A percentile compares a stretch with the other conserved stretches of the same genome.
phyloP scores from a whole-genome alignment of 352 stramenopile genomes.

The Aphanomyces invadans region DNA sequence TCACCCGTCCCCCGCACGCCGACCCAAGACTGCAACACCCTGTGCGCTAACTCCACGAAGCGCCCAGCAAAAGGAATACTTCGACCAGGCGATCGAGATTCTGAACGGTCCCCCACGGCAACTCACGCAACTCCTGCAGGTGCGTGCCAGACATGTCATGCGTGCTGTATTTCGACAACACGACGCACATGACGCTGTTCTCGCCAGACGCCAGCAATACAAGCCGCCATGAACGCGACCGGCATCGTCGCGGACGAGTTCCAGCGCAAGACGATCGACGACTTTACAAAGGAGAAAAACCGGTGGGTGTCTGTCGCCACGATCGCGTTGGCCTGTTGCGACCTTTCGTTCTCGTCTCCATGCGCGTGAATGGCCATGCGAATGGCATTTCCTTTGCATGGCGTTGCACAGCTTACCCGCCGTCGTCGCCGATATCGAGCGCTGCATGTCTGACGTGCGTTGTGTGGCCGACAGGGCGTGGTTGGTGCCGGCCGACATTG shows the following conservation, averaged over 20 bases:
- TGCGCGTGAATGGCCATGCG: too few relatives aligned
- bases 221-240: constrained; percentile 8
- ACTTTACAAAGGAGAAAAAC: constrained; percentile 18
- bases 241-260: constrained; percentile 15
- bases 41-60: not conserved
- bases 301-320: not conserved
- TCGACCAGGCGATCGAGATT: not conserved
- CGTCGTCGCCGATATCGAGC: too few relatives aligned
- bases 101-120: not conserved
- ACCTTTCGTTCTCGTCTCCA: too few relatives aligned
- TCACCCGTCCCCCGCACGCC: not conserved
- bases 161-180: not conserved
- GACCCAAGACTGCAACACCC: not conserved
- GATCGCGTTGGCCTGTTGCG: too few relatives aligned
- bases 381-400: too few relatives aligned
- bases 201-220: constrained; percentile 5
- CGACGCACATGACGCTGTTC: too few relatives aligned
- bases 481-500: constrained; percentile 5
- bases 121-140: not conserved
- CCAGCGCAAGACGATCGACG: not conserved
- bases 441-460: too few relatives aligned
- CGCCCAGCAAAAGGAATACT: not conserved
- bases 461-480: too few relatives aligned
- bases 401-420: too few relatives aligned
- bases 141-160: not conserved